Evolutionary conservation across 139 green algal species (phyloP).

Genomic region (Gonium pectorale): DNA sequence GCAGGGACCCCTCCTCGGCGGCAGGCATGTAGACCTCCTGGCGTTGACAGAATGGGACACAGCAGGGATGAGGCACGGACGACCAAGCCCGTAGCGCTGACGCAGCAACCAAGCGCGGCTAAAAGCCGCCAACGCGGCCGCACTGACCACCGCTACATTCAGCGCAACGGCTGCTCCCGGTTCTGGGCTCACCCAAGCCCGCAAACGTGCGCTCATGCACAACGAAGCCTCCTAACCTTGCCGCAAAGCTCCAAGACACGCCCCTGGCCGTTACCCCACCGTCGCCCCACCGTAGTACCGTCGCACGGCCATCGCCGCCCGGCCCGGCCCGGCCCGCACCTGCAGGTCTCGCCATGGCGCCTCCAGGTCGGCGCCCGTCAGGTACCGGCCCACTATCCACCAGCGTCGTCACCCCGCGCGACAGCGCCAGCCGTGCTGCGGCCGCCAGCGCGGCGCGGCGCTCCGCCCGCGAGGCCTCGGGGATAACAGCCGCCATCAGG

Average conservation of each 20-base stretch:
- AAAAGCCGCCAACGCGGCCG: too few species aligned
- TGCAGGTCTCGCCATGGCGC: conserved; percentile 62
- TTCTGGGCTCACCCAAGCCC: too few species aligned
- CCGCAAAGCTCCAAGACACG: too few species aligned
- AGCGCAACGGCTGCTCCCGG: too few species aligned
- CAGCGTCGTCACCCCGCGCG: conserved; percentile 71
- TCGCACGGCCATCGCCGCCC: too few species aligned
- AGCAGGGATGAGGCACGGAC: neutral
- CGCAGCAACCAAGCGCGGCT: too few species aligned
- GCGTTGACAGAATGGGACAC: neutral
- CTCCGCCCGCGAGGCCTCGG: conserved; percentile 1
- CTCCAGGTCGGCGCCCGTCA: conserved; percentile 39
- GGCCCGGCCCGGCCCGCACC: conserved; percentile 24
- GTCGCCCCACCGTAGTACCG: too few species aligned
- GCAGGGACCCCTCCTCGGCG: conserved; percentile 57
- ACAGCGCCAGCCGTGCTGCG: conserved; percentile 59
- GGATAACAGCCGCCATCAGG: conserved; percentile 34
- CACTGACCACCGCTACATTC: too few species aligned
- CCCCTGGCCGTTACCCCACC: too few species aligned
- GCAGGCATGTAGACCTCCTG: conserved; percentile 67
- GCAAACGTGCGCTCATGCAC: too few species aligned
- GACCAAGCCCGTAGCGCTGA: too few species aligned
- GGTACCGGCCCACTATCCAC: conserved; percentile 74
- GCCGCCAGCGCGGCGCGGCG: conserved; percentile 51
- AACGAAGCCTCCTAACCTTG: too few species aligned